These are phyloP conservation scores for Metarhizium anisopliae DNA, from an alignment of 2,329 filamentous ascomycete species.

Conservation along the genomic window DNA sequence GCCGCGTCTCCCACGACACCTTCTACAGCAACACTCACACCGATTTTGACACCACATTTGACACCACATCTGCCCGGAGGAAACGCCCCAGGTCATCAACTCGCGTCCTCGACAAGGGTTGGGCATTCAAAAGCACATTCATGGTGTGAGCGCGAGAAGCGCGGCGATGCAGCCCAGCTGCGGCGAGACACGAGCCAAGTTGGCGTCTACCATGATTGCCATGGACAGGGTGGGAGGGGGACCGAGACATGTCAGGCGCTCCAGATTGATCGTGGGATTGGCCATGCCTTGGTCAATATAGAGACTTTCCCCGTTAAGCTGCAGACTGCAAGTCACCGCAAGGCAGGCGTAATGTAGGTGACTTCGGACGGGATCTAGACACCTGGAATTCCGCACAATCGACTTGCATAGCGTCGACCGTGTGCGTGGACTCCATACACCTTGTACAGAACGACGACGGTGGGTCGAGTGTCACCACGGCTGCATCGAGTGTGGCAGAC, in stretches of 20 bases:
- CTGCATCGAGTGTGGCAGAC: neutral
- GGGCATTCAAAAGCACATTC: neutral
- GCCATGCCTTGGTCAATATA: neutral
- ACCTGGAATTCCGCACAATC: neutral
- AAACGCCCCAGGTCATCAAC: neutral
- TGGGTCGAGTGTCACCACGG: neutral
- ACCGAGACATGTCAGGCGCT: constrained; percentile 6
- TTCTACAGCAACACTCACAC: neutral
- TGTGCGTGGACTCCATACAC: neutral
- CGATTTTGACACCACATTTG: constrained; percentile 1
- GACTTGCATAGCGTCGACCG: neutral
- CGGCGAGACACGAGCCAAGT: neutral
- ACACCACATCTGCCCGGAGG: neutral
- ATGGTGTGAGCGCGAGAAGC: constrained; percentile 1
- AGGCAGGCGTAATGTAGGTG: neutral
- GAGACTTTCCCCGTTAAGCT: neutral
- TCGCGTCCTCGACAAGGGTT: neutral
- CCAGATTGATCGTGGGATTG: constrained; percentile 3
- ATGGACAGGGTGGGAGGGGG: constrained; percentile 1
- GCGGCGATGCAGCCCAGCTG: constrained; percentile 1
- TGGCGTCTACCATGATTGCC: neutral
- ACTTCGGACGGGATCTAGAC: neutral
- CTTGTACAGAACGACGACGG: neutral
- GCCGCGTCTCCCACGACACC: neutral
- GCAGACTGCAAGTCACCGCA: constrained; percentile 6